Evolutionary conservation across 2,329 filamentous ascomycete species (phyloP), one percentile per base, ranked within the genome.

Genomic region (Phoma sp.): DNA sequence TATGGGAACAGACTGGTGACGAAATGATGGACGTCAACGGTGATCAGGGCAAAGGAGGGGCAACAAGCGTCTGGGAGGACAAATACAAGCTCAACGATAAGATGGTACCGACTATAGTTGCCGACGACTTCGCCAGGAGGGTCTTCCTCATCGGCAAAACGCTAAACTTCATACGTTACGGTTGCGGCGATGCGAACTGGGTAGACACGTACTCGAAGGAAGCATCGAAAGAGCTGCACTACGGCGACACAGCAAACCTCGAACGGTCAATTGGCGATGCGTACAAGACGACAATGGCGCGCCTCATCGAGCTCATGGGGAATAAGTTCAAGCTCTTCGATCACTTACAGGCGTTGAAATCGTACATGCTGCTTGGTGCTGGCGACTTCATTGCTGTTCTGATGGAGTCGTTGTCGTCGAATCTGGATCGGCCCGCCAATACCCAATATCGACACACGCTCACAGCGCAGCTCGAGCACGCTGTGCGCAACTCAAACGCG

Each of bases 71-170:
- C 2, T 99, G 95, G 95, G 93, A 98, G 74, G 92, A 96, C 75
- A 98, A 98, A 73, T 99, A 96, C 77, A 90, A 91, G 68, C 82
- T 97, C 32, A 88, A 91, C 64, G 84, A 90, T 53, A 83, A 85
- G 40, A 95, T 97, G 90, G 87, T 97, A 20, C 95, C 95, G 0
- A 93, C 89, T 34, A 98, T 98, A 68, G 92, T 97, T 64, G 96
- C 92, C 0, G 84, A 89, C 37, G 93, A 96, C 57, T 97, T 99
- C 76, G 92, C 95, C 0, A 91, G 95, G 64, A 97, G 97, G 71
- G 91, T 99, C 5, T 98, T 98, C 67, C 79, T 99, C 7, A 99
- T 99, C 65, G 95, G 95, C 51, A 99, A 99, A 75, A 96, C 93
- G 4, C 83, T 99, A 48, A 99, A 99, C 75, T 99, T 99, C 76